Percentiles rank a stretch among this genome's conserved stretches.
phyloP scores from a whole-genome alignment of 1,139 yeast species.

The Pichia sorboxylosa region DNA sequence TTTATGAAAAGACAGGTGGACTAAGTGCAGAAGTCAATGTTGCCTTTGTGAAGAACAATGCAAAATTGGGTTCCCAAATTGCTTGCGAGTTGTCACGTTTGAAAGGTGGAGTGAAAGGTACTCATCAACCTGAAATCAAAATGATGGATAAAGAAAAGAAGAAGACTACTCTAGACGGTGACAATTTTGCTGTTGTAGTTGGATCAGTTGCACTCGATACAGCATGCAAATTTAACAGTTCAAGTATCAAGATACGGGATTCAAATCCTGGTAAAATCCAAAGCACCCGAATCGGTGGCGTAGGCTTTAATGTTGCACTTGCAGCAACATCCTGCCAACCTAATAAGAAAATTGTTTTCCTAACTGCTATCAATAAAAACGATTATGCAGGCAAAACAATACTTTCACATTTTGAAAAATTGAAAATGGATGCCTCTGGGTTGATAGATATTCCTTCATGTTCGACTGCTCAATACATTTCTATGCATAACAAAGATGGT shows the following conservation, averaged over 20 bases:
- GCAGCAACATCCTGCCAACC: slow-evolving; percentile 28
- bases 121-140: slow-evolving; percentile 3
- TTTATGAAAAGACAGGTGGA: slow-evolving; percentile 59
- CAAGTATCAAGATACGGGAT: slow-evolving; percentile 34
- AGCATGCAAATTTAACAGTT: slow-evolving; percentile 32
- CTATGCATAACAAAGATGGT: slow-evolving; percentile 54
- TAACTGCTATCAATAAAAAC: slow-evolving; percentile 51
- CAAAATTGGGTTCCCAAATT: slow-evolving; percentile 53
- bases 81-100: slow-evolving; percentile 41
- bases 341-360: slow-evolving; percentile 24
- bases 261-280: slow-evolving; percentile 59
- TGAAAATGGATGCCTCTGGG: slow-evolving; percentile 15
- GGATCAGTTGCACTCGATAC: slow-evolving; percentile 77
- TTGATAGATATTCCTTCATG: slow-evolving; percentile 10
- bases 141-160: background rate
- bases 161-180: slow-evolving; percentile 12
- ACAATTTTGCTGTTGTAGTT: slow-evolving; percentile 29
- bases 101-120: slow-evolving; percentile 22
- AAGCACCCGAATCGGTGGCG: slow-evolving; percentile 63
- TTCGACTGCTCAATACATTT: slow-evolving; percentile 59
- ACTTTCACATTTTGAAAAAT: slow-evolving; percentile 19
- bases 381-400: slow-evolving; percentile 44
- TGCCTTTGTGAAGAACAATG: slow-evolving; percentile 69
- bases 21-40: slow-evolving; percentile 60
- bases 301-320: slow-evolving; percentile 63